These are phyloP conservation scores for Aspergillus incahuasiensis DNA, from an alignment of 495 filamentous ascomycete genomes.

Conservation along the genomic window DNA sequence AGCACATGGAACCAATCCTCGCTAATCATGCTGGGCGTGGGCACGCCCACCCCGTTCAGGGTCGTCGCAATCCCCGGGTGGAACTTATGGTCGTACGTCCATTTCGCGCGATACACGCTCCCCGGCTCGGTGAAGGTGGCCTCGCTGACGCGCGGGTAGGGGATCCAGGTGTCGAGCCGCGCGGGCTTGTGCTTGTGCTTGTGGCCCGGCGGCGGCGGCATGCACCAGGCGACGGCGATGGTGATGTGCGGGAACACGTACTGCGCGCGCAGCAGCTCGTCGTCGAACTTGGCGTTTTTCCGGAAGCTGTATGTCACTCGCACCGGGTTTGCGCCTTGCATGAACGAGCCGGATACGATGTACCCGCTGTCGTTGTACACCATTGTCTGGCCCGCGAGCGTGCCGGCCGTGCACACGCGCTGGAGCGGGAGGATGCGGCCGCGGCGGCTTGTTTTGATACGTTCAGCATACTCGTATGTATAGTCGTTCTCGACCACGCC, in stretches of 20 bases:
- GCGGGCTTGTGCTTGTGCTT: no score
- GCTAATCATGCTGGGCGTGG: slow-evolving; percentile 53
- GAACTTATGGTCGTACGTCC: slow-evolving; percentile 59
- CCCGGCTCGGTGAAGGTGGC: slow-evolving; percentile 49
- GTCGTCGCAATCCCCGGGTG: slow-evolving; percentile 54
- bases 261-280: slow-evolving; percentile 53
- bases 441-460: background rate
- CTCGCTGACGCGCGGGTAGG: slow-evolving; percentile 52
- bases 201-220: slow-evolving; percentile 47
- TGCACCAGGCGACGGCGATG: slow-evolving; percentile 52
- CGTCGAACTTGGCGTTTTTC: slow-evolving; percentile 49
- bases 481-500: slow-evolving; percentile 44
- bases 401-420: slow-evolving; percentile 42
- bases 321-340: slow-evolving; percentile 48
- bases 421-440: slow-evolving; percentile 38
- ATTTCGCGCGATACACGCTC: slow-evolving; percentile 47
- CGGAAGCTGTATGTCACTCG: slow-evolving; percentile 53
- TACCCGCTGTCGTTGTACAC: slow-evolving; percentile 51
- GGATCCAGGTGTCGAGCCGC: no score
- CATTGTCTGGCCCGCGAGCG: slow-evolving; percentile 39
- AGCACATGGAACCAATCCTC: slow-evolving; percentile 52
- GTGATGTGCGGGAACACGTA: slow-evolving; percentile 50
- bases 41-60: slow-evolving; percentile 46
- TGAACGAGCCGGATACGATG: slow-evolving; percentile 47
- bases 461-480: slow-evolving; percentile 42